Conservation (phyloP, 192 early-diverging fungal genomes). For the Entrophospora sp. region DNA sequence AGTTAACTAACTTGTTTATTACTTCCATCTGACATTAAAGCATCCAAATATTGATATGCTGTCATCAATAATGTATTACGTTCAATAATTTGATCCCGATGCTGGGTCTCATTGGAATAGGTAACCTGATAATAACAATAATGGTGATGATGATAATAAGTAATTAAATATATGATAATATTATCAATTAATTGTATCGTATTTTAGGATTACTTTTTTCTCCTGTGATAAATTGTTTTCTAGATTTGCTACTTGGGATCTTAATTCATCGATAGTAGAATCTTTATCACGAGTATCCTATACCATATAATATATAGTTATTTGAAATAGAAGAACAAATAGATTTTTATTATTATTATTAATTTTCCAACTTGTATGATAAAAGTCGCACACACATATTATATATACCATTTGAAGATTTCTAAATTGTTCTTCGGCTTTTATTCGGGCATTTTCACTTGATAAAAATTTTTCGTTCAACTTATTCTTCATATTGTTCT, state of each 20-base stretch:
- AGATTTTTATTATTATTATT: too few species aligned
- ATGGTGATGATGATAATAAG: too few species aligned
- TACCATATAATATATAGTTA: not conserved
- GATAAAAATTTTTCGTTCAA: constrained; percentile 24
- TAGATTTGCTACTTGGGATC: constrained; percentile 18
- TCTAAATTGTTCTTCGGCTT: constrained; percentile 21
- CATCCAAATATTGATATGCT: constrained; percentile 30
- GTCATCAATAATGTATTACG: constrained; percentile 32
- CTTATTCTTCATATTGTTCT: constrained; percentile 18
- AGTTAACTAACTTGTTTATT: constrained; percentile 22
- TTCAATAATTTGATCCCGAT: constrained; percentile 27
- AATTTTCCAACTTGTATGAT: too few species aligned
- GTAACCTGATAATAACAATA: not conserved
- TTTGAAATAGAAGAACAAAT: too few species aligned
- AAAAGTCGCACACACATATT: too few species aligned
- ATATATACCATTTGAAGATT: constrained; percentile 13
- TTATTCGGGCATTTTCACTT: constrained; percentile 24
- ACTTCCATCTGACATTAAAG: constrained; percentile 28
- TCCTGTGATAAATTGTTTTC: constrained; percentile 17
- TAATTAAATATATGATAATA: too few species aligned
- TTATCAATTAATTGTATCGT: too few species aligned
- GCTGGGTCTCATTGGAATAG: constrained; percentile 12
- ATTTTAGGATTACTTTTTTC: constrained; percentile 15
- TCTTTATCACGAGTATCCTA: constrained; percentile 24
- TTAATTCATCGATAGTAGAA: constrained; percentile 29